Base-by-base conservation (phyloP, 495 filamentous ascomycete genomes). In the Talaromyces stipitatus region DNA sequence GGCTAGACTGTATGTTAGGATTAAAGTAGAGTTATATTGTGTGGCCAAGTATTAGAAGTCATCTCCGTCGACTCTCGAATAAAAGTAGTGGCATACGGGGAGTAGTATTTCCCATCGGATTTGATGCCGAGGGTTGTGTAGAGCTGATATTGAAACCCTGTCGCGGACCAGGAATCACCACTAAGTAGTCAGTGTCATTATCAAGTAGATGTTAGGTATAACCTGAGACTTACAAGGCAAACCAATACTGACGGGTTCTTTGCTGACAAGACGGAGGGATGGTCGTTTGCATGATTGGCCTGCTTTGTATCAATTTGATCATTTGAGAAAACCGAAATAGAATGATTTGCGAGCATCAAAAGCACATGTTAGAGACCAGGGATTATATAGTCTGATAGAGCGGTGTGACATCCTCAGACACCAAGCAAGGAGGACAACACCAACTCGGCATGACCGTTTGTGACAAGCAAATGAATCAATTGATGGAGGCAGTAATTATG, bases 1-100 rank as follows among this genome's bases (percentile, higher is more conserved):
- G 4, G 87, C 88, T 16, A 90, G 69, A 66, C 89, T 85, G 71
- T 88, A 89, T 23, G 82, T 82, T 29, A 83, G 70, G 14, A 87
- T 56, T 12, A 68, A 68, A 23, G 81, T 83, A 27, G 71, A 69
- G 69, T 89, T 91, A 72, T 79, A 84, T 58, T 76, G 72, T 41
- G 77, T 77, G 0, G 82, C 47, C 57, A 69, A 11, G 18, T 23
- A 38, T 36, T 8, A 24, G 59, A 27, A 57, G 50, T 26, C 11
- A 47, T 32, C 23, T 58, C 26, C 18, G 29, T 36, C 54, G 23
- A 7, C 38, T 55, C n/a, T 29, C n/a, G 26, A 26, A n/a, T 41
- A 29, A 18, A 29, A 53, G 28, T 7, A 50, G 20, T 33, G 4
- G 16, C 46, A 27, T 36, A 45, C 38, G 41, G 1, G 41, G 30